phyloP scores from a whole-genome alignment of 1,284 basidiomycete species.

The Calocybe gambosa region DNA sequence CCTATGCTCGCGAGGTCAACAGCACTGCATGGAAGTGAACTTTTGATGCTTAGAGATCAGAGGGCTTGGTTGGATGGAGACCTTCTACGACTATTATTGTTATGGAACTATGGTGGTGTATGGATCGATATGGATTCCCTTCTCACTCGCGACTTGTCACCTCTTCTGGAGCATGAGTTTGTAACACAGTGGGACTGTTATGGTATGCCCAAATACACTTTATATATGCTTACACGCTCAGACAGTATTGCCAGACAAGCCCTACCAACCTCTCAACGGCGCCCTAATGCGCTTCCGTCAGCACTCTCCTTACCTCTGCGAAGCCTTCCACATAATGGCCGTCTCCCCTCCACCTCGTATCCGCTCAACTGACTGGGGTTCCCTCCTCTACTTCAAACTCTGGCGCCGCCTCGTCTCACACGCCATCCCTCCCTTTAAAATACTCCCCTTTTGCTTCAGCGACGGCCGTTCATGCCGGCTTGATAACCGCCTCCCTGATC shows the following conservation, averaged over 20 bases:
- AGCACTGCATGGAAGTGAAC: conserved; percentile 55
- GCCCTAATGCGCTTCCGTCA: conserved; percentile 87
- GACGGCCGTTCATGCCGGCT: conserved; percentile 86
- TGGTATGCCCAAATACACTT: conserved; percentile 43
- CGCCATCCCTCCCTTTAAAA: conserved; percentile 76
- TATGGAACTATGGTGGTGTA: conserved; percentile 88
- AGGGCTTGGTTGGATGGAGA: conserved; percentile 94
- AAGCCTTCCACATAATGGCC: conserved; percentile 87
- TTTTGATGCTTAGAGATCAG: conserved; percentile 59
- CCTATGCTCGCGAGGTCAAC: conserved; percentile 66
- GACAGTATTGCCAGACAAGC: conserved; percentile 65
- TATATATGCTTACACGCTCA: conserved; percentile 3
- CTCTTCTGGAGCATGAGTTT: conserved; percentile 86
- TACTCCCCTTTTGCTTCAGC: conserved; percentile 89
- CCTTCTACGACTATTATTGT: conserved; percentile 73
- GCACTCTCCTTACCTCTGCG: conserved; percentile 90
- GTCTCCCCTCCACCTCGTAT: conserved; percentile 66
- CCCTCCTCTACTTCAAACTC: conserved; percentile 81
- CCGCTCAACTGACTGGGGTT: conserved; percentile 88
- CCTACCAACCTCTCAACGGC: conserved; percentile 83
- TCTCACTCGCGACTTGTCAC: conserved; percentile 75
- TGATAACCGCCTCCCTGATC: conserved; percentile 88
- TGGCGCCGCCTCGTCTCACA: conserved; percentile 75
- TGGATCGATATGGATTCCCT: conserved; percentile 97
- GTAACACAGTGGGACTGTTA: conserved; percentile 97